Base-by-base conservation (phyloP, 768 basidiomycete species). In the Trametes meyenii region DNA sequence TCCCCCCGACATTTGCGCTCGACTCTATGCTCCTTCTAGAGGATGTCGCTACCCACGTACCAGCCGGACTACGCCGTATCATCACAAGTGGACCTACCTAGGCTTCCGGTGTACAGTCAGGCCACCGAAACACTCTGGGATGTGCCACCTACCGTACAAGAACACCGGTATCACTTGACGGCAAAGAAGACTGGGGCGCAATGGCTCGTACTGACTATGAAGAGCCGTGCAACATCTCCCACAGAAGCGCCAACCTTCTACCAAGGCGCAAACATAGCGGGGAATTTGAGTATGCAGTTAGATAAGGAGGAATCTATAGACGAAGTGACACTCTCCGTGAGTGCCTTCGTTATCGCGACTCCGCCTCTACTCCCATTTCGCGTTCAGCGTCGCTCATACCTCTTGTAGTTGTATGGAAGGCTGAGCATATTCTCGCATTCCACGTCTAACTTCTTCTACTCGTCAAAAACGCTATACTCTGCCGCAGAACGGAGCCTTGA, bases 401-500 rank as follows among this genome's bases (percentile, higher is more conserved):
- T 35, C 13, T n/a, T 19, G 12, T n/a, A 64, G 63, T 40, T 65
- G 8, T 57, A 53, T 16, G 61, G 62, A 19, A 53, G 45, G 21
- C 36, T 62, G 10, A 48, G 16, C 50, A 60, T 60, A 11, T 56
- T 43, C 50, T 54, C 65, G 1, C 64, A 54, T 33, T 50, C 51
- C 10, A 45, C 51, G 6, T 44, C 45, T 17, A 58, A 66, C 19
- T 63, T 66, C 55, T 38, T 66, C n/a, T 40, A 58, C 44, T 36
- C 63, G 14, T 58, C 59, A 7, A 36, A 58, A 8, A 46, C 39
- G 11, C 11, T 67, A 6, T 67, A 63, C 59, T 60, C 63, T 8
- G 45, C 62, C 7, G 43, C 59, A 21, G 55, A 24, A n/a, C 35
- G 13, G 40, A 51, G n/a, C 29, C n/a, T 24, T 16, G 54, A 44